Evolutionary conservation across 352 stramenopile genomes (phyloP), one percentile per base, ranked within the genome.

Genomic region (Phytophthora citricola): DNA sequence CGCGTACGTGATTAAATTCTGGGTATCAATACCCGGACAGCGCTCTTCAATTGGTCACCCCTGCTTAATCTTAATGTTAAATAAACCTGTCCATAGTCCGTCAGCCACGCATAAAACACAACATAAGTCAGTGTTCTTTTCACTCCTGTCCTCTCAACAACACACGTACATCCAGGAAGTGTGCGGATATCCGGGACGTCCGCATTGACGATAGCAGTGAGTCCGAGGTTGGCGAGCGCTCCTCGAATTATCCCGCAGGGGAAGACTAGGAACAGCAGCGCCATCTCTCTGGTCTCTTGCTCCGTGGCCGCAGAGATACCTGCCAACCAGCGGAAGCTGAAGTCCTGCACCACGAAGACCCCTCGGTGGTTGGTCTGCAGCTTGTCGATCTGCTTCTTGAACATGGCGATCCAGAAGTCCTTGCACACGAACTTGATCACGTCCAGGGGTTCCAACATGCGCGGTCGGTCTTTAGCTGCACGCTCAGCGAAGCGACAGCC

Each of bases 351-450:
- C 32, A 99, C 97, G 75, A 99, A 97, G 34, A 96, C 87, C 44
- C 89, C 89, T 20, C 95, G 77, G 75, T 99, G 96, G 79, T 99
- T 99, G 22, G 97, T 99, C 84, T 99, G 96, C 32, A 99, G 78
- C 81, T 99, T 99, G 75, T 99, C 96, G 74, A 99, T 98, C 77
- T 99, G 93, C 72, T 99, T 99, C 58, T 97, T 93, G 73, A 99
- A 99, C 47, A 99, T 93, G 52, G 97, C 79, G 65, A 94, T 97
- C 97, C 97, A 99, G 59, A 99, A 96, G 75, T 99, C 96, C 75
- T 99, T 99, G 82, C 97, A 99, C 32, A 99, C 74, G 73, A 99
- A 99, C 81, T 99, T 99, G 69, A 99, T 97, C 54, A 98, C 93
- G 58, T 99, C 96, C 49, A 99, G 81, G 43, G 91, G 87, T 68